These are phyloP conservation scores for Trichoderma cornu-damae DNA, from an alignment of 2,329 filamentous ascomycete genomes.

Conservation along the genomic window DNA sequence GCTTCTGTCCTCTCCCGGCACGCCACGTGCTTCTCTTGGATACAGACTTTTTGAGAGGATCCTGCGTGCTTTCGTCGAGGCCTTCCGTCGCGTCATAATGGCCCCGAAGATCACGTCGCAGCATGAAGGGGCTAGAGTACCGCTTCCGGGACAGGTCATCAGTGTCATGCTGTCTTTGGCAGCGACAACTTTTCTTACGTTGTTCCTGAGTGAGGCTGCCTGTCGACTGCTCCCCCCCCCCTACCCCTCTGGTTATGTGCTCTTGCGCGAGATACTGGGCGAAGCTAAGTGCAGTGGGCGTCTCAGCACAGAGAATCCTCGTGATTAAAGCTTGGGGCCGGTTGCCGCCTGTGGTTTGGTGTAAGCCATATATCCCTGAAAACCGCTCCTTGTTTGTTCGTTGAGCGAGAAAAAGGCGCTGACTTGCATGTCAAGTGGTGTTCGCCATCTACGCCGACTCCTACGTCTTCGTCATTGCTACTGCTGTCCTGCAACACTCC, in stretches of 20 bases:
- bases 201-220: constrained; percentile 33
- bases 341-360: constrained; percentile 40
- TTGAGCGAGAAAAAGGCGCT: background rate
- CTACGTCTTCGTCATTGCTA: constrained; percentile 54
- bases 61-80: background rate
- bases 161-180: constrained; percentile 34
- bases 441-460: constrained; percentile 57
- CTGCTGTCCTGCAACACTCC: constrained; percentile 52
- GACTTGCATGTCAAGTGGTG: constrained; percentile 42
- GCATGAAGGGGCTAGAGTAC: constrained; percentile 24
- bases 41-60: background rate
- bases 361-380: constrained; percentile 30
- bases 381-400: no score
- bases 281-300: background rate
- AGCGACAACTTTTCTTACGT: constrained; percentile 33
- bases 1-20: background rate
- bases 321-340: constrained; percentile 37
- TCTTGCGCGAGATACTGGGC: background rate
- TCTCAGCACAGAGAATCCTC: constrained; percentile 34
- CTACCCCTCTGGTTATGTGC: background rate
- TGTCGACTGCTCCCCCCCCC: no score
- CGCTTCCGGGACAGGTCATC: constrained; percentile 33
- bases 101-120: background rate
- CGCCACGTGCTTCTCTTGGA: background rate
- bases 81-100: background rate